Evolutionary conservation across 2,329 filamentous ascomycete genomes (phyloP).

Genomic region (Penicillium frequentans): DNA sequence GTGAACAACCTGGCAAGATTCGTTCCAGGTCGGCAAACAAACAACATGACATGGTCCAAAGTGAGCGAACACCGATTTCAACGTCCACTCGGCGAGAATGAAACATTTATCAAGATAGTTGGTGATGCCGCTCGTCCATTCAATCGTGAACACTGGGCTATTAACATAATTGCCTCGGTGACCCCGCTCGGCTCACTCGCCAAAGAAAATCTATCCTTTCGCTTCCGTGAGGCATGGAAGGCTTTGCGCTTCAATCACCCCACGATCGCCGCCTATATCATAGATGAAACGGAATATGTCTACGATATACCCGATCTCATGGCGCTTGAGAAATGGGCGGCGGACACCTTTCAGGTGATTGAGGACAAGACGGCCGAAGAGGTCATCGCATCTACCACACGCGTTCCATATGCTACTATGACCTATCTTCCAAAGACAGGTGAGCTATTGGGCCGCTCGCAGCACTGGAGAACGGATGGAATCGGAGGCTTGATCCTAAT

Average conservation of each 20-base stretch:
- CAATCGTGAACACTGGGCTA: conserved; percentile 1
- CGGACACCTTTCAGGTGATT: background rate
- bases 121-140: background rate
- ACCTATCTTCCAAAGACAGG: background rate
- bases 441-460: background rate
- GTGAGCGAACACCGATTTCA: background rate
- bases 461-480: conserved; percentile 1
- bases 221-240: background rate
- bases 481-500: conserved; percentile 1
- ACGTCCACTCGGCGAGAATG: background rate
- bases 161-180: background rate
- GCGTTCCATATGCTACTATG: conserved; percentile 3
- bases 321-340: background rate
- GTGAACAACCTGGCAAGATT: background rate
- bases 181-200: conserved; percentile 1
- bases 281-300: background rate
- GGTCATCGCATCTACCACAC: background rate
- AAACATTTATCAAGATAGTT: conserved; percentile 3
- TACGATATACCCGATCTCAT: background rate
- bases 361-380: conserved; percentile 1
- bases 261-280: conserved; percentile 1
- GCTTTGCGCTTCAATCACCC: background rate
- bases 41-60: background rate
- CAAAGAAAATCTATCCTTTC: background rate
- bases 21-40: background rate